Percentiles rank a stretch among this genome's conserved stretches.
Evolutionary conservation across 495 filamentous ascomycete genomes (phyloP).

Genomic region (Aspergillus diversus): DNA sequence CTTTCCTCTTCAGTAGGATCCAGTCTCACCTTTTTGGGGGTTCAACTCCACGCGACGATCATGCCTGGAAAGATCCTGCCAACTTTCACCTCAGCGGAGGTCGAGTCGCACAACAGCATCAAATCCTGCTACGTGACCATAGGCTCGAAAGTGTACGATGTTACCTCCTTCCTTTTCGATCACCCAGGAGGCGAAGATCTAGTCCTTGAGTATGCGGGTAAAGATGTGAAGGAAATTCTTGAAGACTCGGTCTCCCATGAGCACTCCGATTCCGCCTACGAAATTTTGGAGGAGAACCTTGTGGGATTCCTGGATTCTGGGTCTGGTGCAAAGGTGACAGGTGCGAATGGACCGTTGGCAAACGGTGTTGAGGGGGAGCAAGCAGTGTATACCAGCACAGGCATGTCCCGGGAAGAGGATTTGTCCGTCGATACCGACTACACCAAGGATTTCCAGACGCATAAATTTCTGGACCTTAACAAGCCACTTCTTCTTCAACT

Average conservation of each 20-base stretch:
- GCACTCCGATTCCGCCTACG: constrained; percentile 90
- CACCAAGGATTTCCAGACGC: constrained; percentile 71
- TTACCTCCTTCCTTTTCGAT: constrained; percentile 83
- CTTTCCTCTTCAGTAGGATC: background rate
- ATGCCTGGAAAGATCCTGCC: constrained; percentile 69
- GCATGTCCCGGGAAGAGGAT: constrained; percentile 85
- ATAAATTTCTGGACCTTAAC: constrained; percentile 93
- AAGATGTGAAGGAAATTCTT: constrained; percentile 83
- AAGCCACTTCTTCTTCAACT: constrained; percentile 86
- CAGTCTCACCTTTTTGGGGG: background rate
- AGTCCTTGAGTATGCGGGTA: constrained; percentile 86
- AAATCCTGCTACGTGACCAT: constrained; percentile 94
- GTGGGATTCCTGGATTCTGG: constrained; percentile 70
- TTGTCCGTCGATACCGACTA: constrained; percentile 83
- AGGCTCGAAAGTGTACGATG: constrained; percentile 89
- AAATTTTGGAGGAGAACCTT: constrained; percentile 83
- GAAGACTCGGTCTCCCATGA: constrained; percentile 80
- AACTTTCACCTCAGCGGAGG: constrained; percentile 75
- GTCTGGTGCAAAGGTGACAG: constrained; percentile 32
- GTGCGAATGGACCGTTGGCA: constrained; percentile 46
- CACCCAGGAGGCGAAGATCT: constrained; percentile 92
- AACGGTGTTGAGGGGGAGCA: constrained; percentile 45
- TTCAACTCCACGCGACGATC: constrained; percentile 19
- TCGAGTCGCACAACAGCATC: constrained; percentile 75
- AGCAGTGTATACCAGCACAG: constrained; percentile 71